Conservation (phyloP, 768 basidiomycete species). For the Auriculariales sp. region DNA sequence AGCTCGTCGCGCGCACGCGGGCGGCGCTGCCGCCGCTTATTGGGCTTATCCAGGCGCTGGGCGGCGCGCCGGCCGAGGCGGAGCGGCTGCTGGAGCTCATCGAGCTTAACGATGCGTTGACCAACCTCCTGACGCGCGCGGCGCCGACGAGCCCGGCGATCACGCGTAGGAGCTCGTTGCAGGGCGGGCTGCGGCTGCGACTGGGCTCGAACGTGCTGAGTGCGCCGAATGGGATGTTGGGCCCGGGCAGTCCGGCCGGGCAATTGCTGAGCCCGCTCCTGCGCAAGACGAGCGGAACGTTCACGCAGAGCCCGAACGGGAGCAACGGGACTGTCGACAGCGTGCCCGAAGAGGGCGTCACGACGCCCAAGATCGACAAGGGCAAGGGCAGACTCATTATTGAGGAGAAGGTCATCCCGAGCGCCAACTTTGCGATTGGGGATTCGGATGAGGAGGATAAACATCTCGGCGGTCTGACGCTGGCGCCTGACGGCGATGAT, state of each 20-base stretch:
- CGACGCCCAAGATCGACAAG: constrained; percentile 62
- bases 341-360: constrained; percentile 20
- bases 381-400: constrained; percentile 38
- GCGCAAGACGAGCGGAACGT: neutral
- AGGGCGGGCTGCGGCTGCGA: neutral
- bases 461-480: constrained; percentile 13
- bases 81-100: constrained; percentile 46
- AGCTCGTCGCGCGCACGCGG: constrained; percentile 34
- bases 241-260: constrained; percentile 13
- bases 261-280: constrained; percentile 5
- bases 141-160: constrained; percentile 16
- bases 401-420: constrained; percentile 45
- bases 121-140: constrained; percentile 36
- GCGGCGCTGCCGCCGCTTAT: constrained; percentile 38
- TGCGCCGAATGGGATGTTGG: neutral
- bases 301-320: constrained; percentile 3
- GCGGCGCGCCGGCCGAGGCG: constrained; percentile 21
- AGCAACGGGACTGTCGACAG: constrained; percentile 1
- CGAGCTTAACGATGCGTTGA: constrained; percentile 56
- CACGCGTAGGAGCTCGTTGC: constrained; percentile 1
- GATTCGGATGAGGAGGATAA: constrained; percentile 23
- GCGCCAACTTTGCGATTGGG: constrained; percentile 42
- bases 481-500: neutral
- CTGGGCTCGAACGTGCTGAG: neutral
- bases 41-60: constrained; percentile 29